These are phyloP conservation scores for Mycosarcoma mackinlayi DNA, from an alignment of 1,284 basidiomycete species.

Conservation along the genomic window DNA sequence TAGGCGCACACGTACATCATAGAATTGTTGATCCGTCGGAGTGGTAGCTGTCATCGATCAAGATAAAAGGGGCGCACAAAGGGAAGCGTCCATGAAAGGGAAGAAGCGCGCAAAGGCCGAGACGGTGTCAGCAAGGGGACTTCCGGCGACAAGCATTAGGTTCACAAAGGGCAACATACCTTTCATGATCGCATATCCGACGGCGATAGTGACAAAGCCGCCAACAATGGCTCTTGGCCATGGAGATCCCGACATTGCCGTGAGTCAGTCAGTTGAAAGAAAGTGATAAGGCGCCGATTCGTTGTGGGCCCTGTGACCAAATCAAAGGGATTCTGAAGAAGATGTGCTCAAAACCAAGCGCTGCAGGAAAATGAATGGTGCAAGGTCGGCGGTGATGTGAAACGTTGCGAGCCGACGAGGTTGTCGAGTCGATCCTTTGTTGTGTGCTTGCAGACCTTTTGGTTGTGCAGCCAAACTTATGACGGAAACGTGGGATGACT, in stretches of 20 bases:
- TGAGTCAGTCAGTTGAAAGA: conserved; percentile 6
- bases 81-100: neutral
- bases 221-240: conserved; percentile 51
- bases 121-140: conserved; percentile 8
- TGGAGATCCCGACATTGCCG: conserved; percentile 35
- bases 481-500: no score
- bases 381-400: no score
- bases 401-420: no score
- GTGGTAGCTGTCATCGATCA: conserved; percentile 47
- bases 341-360: no score
- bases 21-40: conserved; percentile 62
- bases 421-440: no score
- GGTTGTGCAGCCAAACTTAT: no score
- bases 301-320: no score
- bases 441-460: no score
- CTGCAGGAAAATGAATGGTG: no score
- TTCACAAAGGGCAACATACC: conserved; percentile 24
- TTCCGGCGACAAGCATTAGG: neutral
- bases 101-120: no score
- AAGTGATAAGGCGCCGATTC: no score
- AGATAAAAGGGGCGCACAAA: conserved; percentile 4
- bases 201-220: conserved; percentile 33
- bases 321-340: no score
- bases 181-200: conserved; percentile 62
- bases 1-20: conserved; percentile 43